Evolutionary conservation across 495 filamentous ascomycete species (phyloP).

Genomic region (Penicillium verhagenii): DNA sequence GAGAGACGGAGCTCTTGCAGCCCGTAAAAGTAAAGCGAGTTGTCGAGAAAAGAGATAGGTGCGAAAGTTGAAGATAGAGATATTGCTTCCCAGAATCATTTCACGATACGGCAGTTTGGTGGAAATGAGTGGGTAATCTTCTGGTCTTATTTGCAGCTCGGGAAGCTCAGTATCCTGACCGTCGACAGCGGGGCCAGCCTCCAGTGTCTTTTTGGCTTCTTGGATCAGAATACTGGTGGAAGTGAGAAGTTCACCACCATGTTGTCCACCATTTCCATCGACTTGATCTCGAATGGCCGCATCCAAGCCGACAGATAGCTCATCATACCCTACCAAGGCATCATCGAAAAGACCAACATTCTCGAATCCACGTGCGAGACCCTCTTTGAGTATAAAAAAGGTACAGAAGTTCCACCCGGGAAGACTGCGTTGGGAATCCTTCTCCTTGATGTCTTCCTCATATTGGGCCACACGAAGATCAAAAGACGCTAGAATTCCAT

Average conservation of each 20-base stretch:
- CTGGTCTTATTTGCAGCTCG: constrained; percentile 30
- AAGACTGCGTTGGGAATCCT: constrained; percentile 80
- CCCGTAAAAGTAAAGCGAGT: constrained; percentile 74
- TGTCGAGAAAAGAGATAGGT: constrained; percentile 94
- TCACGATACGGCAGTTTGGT: constrained; percentile 83
- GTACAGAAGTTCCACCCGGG: constrained; percentile 99
- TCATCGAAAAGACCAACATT: constrained; percentile 95
- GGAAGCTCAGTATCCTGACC: constrained; percentile 19
- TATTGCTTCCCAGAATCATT: constrained; percentile 90
- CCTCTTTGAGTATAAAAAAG: constrained; percentile 96
- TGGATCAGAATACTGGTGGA: constrained; percentile 71
- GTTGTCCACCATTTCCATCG: constrained; percentile 50
- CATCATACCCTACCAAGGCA: constrained; percentile 88
- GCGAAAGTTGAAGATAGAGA: constrained; percentile 95
- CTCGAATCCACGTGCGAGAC: constrained; percentile 88
- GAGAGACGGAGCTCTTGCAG: constrained; percentile 62
- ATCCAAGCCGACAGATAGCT: constrained; percentile 83
- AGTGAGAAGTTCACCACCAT: constrained; percentile 63
- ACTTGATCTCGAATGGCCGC: constrained; percentile 74
- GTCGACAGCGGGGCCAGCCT: constrained; percentile 10
- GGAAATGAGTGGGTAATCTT: constrained; percentile 61
- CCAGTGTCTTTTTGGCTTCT: constrained; percentile 50
- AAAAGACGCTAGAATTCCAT: constrained; percentile 83
- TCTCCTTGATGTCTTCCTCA: constrained; percentile 94
- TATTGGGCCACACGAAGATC: constrained; percentile 90